phyloP scores from a whole-genome alignment of 2,329 filamentous ascomycete genomes.

The Aspergillus ochraceus region DNA sequence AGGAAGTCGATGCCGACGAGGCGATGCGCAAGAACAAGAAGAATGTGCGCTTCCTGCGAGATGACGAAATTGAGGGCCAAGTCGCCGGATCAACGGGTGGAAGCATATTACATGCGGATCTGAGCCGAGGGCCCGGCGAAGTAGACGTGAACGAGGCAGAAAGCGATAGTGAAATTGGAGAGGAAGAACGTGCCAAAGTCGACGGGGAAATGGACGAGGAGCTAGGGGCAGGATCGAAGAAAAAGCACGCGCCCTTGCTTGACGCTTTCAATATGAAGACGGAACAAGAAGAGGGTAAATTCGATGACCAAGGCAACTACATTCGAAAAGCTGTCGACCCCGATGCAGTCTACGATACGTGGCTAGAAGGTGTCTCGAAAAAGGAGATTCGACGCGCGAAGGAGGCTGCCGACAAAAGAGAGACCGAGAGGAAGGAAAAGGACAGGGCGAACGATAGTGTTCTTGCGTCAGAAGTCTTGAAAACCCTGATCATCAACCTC shows the following conservation, averaged over 20 bases:
- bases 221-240: conserved; percentile 84
- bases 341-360: conserved; percentile 85
- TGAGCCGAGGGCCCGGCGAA: conserved; percentile 52
- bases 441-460: conserved; percentile 73
- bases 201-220: conserved; percentile 83
- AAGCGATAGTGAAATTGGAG: conserved; percentile 61
- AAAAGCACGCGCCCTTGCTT: conserved; percentile 88
- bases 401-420: conserved; percentile 81
- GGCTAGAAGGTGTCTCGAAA: conserved; percentile 89
- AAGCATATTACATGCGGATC: conserved; percentile 60
- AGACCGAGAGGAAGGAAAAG: conserved; percentile 71
- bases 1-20: conserved; percentile 53
- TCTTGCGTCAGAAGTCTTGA: conserved; percentile 71
- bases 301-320: conserved; percentile 89
- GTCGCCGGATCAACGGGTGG: conserved; percentile 72
- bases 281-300: conserved; percentile 89
- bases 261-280: conserved; percentile 93
- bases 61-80: conserved; percentile 75
- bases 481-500: conserved; percentile 68
- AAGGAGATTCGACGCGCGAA: conserved; percentile 89
- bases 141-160: conserved; percentile 65
- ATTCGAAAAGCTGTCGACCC: conserved; percentile 86
- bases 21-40: conserved; percentile 61
- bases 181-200: conserved; percentile 67
- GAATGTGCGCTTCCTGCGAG: conserved; percentile 60